Evolutionary conservation across 2,329 filamentous ascomycete species (phyloP).

Genomic region (Clarireedia sp.): DNA sequence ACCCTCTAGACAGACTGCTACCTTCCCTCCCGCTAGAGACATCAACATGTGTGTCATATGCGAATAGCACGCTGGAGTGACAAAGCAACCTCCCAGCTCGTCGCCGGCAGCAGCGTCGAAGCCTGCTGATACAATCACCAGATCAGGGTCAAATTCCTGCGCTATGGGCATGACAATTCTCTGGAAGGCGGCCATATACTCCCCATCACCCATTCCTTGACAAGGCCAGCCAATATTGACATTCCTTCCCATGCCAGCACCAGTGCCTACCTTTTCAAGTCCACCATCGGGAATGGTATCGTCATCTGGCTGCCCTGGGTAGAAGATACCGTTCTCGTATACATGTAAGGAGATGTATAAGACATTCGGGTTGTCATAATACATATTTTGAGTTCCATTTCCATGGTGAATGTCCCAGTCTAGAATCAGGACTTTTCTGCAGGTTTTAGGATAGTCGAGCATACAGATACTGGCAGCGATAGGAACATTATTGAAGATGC

Average conservation of each 20-base stretch:
- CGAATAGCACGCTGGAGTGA: slow-evolving; percentile 83
- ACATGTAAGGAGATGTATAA: slow-evolving; percentile 95
- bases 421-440: slow-evolving; percentile 83
- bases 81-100: slow-evolving; percentile 84
- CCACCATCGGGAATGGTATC: slow-evolving; percentile 54
- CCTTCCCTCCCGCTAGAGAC: slow-evolving; percentile 81
- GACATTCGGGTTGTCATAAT: slow-evolving; percentile 89
- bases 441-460: slow-evolving; percentile 66
- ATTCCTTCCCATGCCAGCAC: slow-evolving; percentile 50
- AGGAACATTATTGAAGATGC: slow-evolving; percentile 95
- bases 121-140: slow-evolving; percentile 91
- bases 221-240: slow-evolving; percentile 61
- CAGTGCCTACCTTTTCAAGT: slow-evolving; percentile 50
- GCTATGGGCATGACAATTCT: slow-evolving; percentile 95
- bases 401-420: slow-evolving; percentile 83
- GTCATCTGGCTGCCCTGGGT: slow-evolving; percentile 62
- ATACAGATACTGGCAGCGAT: slow-evolving; percentile 88
- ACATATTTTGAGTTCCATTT: slow-evolving; percentile 93
- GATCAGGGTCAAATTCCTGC: slow-evolving; percentile 83
- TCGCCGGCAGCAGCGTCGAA: slow-evolving; percentile 95
- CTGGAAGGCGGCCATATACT: slow-evolving; percentile 95
- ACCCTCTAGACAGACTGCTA: slow-evolving; percentile 89
- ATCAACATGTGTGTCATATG: slow-evolving; percentile 99
- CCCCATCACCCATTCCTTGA: slow-evolving; percentile 85
- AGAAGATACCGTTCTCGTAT: slow-evolving; percentile 75